Base-by-base conservation (phyloP, 176 grass and related monocot genomes). In the Zoysia pacifica region DNA sequence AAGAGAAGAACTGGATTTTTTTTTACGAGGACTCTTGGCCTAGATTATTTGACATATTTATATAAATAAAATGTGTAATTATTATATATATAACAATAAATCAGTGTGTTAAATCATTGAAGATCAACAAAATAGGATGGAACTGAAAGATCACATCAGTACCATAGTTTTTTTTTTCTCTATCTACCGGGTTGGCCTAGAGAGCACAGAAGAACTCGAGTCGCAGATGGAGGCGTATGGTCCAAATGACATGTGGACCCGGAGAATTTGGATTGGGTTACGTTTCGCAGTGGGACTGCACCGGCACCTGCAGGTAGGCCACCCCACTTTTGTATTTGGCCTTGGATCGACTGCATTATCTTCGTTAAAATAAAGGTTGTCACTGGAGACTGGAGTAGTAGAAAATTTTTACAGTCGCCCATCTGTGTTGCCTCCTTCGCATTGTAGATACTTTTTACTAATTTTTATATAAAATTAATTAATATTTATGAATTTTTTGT, bases 151-250 rank as follows among this genome's bases (percentile, higher is more conserved):
- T 89, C 78, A 82, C 87, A 78, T 82, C 83, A 65, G 1, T 3
- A 43, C 52, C 60, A 11, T 61, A 62, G 52, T 80, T 47, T 38
- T 69, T 67, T 81, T 62, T 67, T 18, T 4, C 48, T 2, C 63
- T 81, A 20, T 54, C 73, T 53, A 4, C 82, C 78, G 68, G 72
- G 66, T 81, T 85, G 82, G 81, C 74, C 87, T 68, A 74, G 80
- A 68, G 46, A 28, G 28, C 28, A 28, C 11, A 51, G 77, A 66
- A 82, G 73, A 80, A 67, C 73, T 77, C 50, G 59, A 81, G 71
- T 59, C 49, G 15, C 45, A 75, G 47, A 62, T 74, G 59, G 42
- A 12, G 11, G 49, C 1, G 50, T 44, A 67, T 72, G 72, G 56
- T 0, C 5, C 61, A 2, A 2, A 65, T 86, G 76, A 86, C 77